A percentile compares a stretch with the other conserved stretches of the same genome.
Conservation (phyloP, 495 filamentous ascomycete species). For the Cercophora newfieldiana region DNA sequence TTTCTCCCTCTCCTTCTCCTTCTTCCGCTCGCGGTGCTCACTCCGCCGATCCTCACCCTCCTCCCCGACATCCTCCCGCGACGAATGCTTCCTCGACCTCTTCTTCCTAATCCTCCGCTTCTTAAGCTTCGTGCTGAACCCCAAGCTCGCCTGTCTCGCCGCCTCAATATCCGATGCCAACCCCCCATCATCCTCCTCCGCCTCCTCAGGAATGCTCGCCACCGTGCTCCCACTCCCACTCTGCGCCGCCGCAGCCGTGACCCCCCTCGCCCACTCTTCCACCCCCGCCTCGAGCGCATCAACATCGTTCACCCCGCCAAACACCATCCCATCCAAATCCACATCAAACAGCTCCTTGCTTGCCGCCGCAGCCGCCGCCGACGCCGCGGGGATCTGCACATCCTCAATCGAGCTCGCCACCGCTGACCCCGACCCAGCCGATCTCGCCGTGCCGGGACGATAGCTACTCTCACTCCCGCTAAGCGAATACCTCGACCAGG, state of each 20-base stretch:
- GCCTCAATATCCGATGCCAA: constrained; percentile 45
- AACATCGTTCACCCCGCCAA: constrained; percentile 38
- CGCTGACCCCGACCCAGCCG: constrained; percentile 22
- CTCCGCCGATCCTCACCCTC: constrained; percentile 16
- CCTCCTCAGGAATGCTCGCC: constrained; percentile 24
- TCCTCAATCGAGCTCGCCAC: constrained; percentile 29
- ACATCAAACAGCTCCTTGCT: constrained; percentile 44
- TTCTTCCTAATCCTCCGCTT: constrained; percentile 48
- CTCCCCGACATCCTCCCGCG: constrained; percentile 28
- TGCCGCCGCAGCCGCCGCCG: constrained; percentile 46
- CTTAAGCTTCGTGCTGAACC: constrained; percentile 49
- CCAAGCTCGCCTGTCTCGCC: constrained; percentile 42
- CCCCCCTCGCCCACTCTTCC: constrained; percentile 50
- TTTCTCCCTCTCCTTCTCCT: constrained; percentile 25
- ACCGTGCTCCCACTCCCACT: constrained; percentile 13
- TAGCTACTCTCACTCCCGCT: constrained; percentile 23
- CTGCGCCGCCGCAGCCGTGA: constrained; percentile 49
- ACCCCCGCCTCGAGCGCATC: constrained; percentile 35
- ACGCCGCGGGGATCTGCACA: constrained; percentile 35
- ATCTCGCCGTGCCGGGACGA: constrained; percentile 23
- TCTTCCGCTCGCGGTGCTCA: constrained; percentile 18
- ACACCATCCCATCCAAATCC: constrained; percentile 39
- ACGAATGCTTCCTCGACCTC: constrained; percentile 21
- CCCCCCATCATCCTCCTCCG: constrained; percentile 29
- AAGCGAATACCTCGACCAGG: constrained; percentile 46